Conservation (phyloP, 441 rosid genomes). For the Euphorbia schlechtendalii region DNA sequence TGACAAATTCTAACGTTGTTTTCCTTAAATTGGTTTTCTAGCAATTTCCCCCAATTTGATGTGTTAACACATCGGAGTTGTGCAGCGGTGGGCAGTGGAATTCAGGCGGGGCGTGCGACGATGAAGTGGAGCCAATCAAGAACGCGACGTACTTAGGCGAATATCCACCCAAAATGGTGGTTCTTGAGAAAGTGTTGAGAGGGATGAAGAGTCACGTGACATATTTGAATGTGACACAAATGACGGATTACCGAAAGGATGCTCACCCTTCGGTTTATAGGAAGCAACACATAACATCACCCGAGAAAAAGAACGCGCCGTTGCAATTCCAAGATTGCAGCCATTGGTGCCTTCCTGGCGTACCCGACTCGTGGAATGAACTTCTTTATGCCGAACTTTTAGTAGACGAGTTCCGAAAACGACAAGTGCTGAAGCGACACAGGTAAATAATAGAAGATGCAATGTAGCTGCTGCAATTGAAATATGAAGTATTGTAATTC, state of each 20-base stretch:
- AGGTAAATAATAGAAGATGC: constrained; percentile 23
- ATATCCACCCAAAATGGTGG: constrained; percentile 68
- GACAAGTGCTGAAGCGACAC: constrained; percentile 31
- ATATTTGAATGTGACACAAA: constrained; percentile 66
- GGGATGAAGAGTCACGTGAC: constrained; percentile 72
- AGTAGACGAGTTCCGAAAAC: constrained; percentile 39
- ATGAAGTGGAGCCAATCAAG: constrained; percentile 71
- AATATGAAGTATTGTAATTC: constrained; percentile 1
- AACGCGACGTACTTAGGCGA: constrained; percentile 50
- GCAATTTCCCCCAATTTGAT: too few species aligned
- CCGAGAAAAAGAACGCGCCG: constrained; percentile 39
- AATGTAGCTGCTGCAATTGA: constrained; percentile 4
- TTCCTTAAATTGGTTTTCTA: too few species aligned
- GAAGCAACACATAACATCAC: constrained; percentile 31
- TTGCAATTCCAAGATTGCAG: constrained; percentile 79
- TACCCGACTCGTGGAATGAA: constrained; percentile 87
- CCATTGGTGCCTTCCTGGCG: constrained; percentile 98
- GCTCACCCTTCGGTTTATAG: constrained; percentile 84
- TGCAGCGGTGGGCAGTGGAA: constrained; percentile 97
- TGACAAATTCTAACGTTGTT: too few species aligned
- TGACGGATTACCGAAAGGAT: constrained; percentile 82
- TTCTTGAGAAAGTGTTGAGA: constrained; percentile 58
- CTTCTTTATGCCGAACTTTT: constrained; percentile 66
- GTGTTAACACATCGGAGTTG: too few species aligned
- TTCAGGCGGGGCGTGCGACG: constrained; percentile 82